Evolutionary conservation across 2,329 filamentous ascomycete species (phyloP), one percentile per base, ranked within the genome.

Genomic region (Coleophoma eucalyptorum): DNA sequence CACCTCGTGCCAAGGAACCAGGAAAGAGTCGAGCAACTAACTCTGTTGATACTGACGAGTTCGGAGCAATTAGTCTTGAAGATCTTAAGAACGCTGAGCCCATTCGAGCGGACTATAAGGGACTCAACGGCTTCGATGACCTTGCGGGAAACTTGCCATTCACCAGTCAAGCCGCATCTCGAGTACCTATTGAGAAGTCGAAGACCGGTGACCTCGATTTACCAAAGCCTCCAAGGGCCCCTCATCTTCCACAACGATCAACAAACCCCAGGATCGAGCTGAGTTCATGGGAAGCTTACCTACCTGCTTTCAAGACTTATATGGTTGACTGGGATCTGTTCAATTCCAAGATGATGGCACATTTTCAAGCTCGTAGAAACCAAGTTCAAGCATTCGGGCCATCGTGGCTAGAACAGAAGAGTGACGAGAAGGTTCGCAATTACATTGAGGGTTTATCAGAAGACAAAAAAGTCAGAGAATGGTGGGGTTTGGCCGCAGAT

Each of bases 381-480:
- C 62, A 72, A 26, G 67, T 44, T 12, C 42, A 44, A 16, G n/a
- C 16, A 15, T 31, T 44, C 20, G 19, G 20, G 0, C 55, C 41
- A 20, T 60, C 63, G 26, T 67, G 67, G 20, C 68, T 73, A 47
- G 62, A 63, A 31, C 60, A 68, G 3, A 74, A 72, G 32, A 75
- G 74, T 6, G 72, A 76, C 41, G 57, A 57, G 2, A 81, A 79
- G 0, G 72, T 84, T 34, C 62, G 69, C 12, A 75, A 79, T 50
- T 89, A 89, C 61, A 65, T 80, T 50, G 70, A 69, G 34, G 80
- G 78, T 66, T 68, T 84, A 47, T 75, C 79, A 57, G 79, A 88
- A 66, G 86, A 90, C 59, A 77, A 81, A 56, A 71, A 73, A 46
- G 78, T 87, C 5, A 74, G 83, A 49, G 72, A 73, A 60, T 75